These are phyloP conservation scores for Cercospora sesami DNA, from an alignment of 2,329 filamentous ascomycete genomes.

Conservation along the genomic window DNA sequence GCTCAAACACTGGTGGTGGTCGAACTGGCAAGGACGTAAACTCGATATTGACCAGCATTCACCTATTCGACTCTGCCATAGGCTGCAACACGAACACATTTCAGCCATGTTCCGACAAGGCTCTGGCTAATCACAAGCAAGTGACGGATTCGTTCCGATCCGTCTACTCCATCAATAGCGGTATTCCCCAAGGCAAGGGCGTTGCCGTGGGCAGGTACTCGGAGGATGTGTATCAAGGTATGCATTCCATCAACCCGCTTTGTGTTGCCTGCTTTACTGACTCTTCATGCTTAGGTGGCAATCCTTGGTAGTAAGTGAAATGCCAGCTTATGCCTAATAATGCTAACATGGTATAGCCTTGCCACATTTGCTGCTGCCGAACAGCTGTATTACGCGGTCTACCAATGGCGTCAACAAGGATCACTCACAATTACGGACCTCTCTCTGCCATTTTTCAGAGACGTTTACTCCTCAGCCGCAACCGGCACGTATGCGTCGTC, in stretches of 20 bases:
- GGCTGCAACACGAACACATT: constrained; percentile 70
- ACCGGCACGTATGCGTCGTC: constrained; percentile 64
- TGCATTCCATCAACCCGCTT: neutral
- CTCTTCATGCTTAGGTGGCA: constrained; percentile 67
- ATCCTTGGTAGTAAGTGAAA: constrained; percentile 62
- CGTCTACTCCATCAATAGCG: constrained; percentile 68
- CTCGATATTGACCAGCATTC: constrained; percentile 57
- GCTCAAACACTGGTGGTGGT: constrained; percentile 66
- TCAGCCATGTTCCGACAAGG: constrained; percentile 66
- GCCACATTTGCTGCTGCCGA: constrained; percentile 75
- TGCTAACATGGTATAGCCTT: constrained; percentile 42
- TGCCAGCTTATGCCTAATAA: neutral
- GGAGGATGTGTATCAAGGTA: constrained; percentile 49
- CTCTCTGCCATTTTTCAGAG: constrained; percentile 71
- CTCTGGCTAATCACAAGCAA: constrained; percentile 72
- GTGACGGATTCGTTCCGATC: constrained; percentile 73
- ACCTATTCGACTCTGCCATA: constrained; percentile 63
- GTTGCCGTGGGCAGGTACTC: constrained; percentile 48
- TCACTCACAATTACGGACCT: constrained; percentile 64
- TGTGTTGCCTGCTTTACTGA: neutral
- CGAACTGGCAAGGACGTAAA: constrained; percentile 72
- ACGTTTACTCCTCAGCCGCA: constrained; percentile 59
- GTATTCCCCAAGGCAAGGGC: constrained; percentile 60
- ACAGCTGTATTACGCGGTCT: constrained; percentile 73
- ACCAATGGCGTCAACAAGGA: constrained; percentile 66